Base-by-base conservation (phyloP, 2,329 filamentous ascomycete genomes). In the Penicillium sp. region DNA sequence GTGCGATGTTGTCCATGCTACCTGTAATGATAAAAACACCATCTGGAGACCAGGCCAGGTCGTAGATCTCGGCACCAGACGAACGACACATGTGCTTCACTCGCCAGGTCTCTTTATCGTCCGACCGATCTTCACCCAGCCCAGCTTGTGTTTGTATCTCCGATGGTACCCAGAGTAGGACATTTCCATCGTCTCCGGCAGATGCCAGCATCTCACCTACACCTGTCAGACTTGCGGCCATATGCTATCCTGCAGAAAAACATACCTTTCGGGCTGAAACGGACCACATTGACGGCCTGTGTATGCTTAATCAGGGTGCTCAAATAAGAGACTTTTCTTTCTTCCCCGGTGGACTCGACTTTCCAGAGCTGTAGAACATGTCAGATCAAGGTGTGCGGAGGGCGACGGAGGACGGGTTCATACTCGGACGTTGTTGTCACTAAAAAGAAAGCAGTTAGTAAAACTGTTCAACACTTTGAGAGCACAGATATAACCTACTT, bases 11-110 rank as follows among this genome's bases (percentile, higher is more conserved):
- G 79, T 99, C 94, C 93, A 99, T 97, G 78, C 94, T 97, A 39
- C 94, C 94, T 25, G 96, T 97, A 68, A 99, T 97, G 79, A 99
- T 96, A 78, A 96, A 94, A 39, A 88, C 81, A 39, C 90, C 92
- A 75, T 99, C 94, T n/a, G 96, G 96, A 49, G 94, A 97, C 96
- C 94, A 99, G 50, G 94, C 94, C 57, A 99, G 80, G 75, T 99
- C 94, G 77, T 99, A 99, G 66, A 99, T 97, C 75, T 99, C 94
- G 12, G 93, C 91, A 36, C 93, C 93, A 2, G 90, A 91, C 45
- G 93, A 96, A 61, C 94, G 87, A 76, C 93, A 97, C 94, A 97
- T 97, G 73, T 96, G 91, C 78, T 96, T 97, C 61, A 93, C 89
- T 61, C 93, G 84, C 94, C 94, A 99, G 65, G 90, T 90, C 77